Evolutionary conservation across 257 asterid genomes (phyloP), one percentile per base, ranked within the genome.

Genomic region (Solanum clarkiae): DNA sequence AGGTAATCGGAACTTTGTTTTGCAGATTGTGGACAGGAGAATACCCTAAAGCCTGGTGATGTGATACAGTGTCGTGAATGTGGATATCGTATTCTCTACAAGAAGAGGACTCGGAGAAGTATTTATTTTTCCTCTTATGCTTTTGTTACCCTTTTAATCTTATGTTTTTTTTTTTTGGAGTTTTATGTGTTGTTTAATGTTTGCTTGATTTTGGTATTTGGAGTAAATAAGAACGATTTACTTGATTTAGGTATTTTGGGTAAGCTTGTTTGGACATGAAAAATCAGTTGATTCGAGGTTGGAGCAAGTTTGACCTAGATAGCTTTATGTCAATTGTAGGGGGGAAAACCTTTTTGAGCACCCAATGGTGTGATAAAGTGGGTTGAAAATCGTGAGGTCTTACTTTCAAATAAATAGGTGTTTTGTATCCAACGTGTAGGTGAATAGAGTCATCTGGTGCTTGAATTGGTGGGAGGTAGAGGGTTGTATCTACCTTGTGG

Each of bases 51-150:
- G 86, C 88, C 91, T 11, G 97, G 94, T 55, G 97, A 94, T 86
- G 98, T 92, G 92, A 92, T 95, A 81, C 98, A 92, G 92, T 95
- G 99, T 86, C 92, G 98, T 49, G 97, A 94, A 71, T 95, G 99
- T 49, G 98, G 97, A 22, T 94, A 95, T 72, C 97, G 98, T 68
- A 93, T 95, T 84, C 94, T 95, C 44, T 95, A 95, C 93, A 95
- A 95, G 96, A 95, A 95, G 84, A 96, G 98, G 22, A 94, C 97
- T 68, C 98, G 97, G 87, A 87, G 97, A 91, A 94, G 97, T 75
- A 74, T 3, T 49, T 91, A 92, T 49, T 65, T 80, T 14, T 42
- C 22, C 51, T 36, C 20, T 70, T 7, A 6, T 1, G 8, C 42
- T 13, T 75, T 24, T 24, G 24, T 45, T n/a, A 45, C 40, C 45